Percentiles rank a stretch among this genome's conserved stretches.
Conservation (phyloP, 2,329 filamentous ascomycete species). For the Fusarium oxysporum region DNA sequence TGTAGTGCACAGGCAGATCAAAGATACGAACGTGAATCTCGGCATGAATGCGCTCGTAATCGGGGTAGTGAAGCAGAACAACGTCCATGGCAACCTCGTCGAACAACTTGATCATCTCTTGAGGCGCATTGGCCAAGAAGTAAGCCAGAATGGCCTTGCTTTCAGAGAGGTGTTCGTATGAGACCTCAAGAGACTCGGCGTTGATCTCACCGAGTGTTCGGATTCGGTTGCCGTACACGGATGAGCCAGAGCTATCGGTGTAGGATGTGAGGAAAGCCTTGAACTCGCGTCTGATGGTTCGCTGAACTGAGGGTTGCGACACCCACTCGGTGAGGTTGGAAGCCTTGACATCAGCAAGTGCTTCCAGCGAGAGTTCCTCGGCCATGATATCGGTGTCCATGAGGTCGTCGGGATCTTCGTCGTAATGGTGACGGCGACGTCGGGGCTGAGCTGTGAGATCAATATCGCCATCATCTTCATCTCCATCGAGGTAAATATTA, state of each 20-base stretch:
- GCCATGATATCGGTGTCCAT: constrained; percentile 96
- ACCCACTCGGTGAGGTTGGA: constrained; percentile 96
- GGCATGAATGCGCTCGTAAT: constrained; percentile 96
- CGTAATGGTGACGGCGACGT: constrained; percentile 87
- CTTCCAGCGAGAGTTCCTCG: constrained; percentile 92
- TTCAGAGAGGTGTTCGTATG: constrained; percentile 89
- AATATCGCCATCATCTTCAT: constrained; percentile 85
- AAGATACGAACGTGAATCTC: constrained; percentile 98
- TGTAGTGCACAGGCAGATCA: constrained; percentile 94
- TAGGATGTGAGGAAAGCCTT: constrained; percentile 97
- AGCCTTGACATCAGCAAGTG: constrained; percentile 91
- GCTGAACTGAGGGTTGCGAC: constrained; percentile 86
- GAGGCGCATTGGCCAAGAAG: constrained; percentile 93
- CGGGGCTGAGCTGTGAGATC: constrained; percentile 89
- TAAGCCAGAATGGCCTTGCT: constrained; percentile 95
- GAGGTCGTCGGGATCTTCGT: constrained; percentile 92
- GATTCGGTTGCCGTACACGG: constrained; percentile 95
- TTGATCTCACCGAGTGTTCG: constrained; percentile 97
- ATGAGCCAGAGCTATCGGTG: constrained; percentile 87
- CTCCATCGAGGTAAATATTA: constrained; percentile 79
- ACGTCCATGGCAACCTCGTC: constrained; percentile 98
- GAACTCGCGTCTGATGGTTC: constrained; percentile 96
- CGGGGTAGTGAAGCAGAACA: constrained; percentile 93
- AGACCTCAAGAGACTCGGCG: constrained; percentile 94
- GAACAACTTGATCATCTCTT: constrained; percentile 96